phyloP scores from a whole-genome alignment of 768 basidiomycete species.

The Boletus speciosus region DNA sequence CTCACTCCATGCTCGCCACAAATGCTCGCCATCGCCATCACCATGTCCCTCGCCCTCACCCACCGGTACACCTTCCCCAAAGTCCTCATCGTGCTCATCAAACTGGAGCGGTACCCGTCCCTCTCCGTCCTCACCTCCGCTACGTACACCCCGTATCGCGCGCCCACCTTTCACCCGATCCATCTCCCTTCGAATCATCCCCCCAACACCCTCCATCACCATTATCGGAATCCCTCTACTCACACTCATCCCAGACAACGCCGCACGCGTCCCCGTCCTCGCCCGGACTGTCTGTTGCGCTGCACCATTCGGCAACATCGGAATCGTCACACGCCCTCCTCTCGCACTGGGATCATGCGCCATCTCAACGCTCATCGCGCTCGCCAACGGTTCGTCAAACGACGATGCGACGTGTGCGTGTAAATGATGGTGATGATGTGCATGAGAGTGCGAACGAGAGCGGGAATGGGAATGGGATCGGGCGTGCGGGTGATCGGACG shows the following conservation, averaged over 20 bases:
- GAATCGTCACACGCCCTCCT: slow-evolving; percentile 45
- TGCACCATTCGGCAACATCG: slow-evolving; percentile 78
- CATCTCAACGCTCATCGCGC: slow-evolving; percentile 64
- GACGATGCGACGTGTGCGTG: slow-evolving; percentile 42
- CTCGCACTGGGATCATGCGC: slow-evolving; percentile 40
- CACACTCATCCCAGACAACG: slow-evolving; percentile 19
- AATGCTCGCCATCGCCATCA: slow-evolving; percentile 14
- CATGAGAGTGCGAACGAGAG: not conserved
- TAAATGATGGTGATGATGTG: slow-evolving; percentile 32
- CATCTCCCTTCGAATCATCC: slow-evolving; percentile 54
- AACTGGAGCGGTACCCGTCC: slow-evolving; percentile 47
- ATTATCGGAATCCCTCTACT: slow-evolving; percentile 45
- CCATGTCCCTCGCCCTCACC: not conserved
- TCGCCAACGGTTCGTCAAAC: slow-evolving; percentile 74
- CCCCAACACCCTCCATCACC: slow-evolving; percentile 58
- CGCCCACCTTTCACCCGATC: slow-evolving; percentile 11
- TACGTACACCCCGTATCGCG: not conserved
- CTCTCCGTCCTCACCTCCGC: not conserved
- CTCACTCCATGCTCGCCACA: slow-evolving; percentile 27
- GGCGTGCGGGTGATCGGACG: slow-evolving; percentile 1
- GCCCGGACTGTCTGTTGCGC: slow-evolving; percentile 14
- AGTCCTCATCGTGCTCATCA: slow-evolving; percentile 69
- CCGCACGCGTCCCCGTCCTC: slow-evolving; percentile 9
- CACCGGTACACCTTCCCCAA: slow-evolving; percentile 27
- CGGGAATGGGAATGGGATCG: slow-evolving; percentile 8